A percentile compares a stretch with the other conserved stretches of the same genome.
phyloP scores from a whole-genome alignment of 176 grass and related monocot species.

The Triticum urartu region DNA sequence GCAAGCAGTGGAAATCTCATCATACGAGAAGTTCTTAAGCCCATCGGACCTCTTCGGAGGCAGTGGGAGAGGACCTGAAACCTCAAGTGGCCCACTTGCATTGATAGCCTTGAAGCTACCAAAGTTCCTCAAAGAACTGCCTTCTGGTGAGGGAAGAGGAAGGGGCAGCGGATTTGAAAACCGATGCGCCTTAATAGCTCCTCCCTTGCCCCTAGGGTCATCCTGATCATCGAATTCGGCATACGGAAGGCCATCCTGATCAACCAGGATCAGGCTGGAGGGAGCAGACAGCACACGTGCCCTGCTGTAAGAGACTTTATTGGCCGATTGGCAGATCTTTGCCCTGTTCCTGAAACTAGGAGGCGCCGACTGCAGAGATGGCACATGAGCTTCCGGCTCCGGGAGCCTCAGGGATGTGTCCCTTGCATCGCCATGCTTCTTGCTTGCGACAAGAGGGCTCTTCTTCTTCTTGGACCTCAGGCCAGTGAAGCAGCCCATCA shows the following conservation, averaged over 20 bases:
- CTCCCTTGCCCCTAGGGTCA: slow-evolving; percentile 49
- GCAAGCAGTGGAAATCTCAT: slow-evolving; percentile 71
- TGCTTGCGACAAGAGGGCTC: slow-evolving; percentile 33
- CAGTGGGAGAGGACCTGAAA: slow-evolving; percentile 84
- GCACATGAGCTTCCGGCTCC: slow-evolving; percentile 65
- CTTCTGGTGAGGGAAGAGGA: slow-evolving; percentile 71
- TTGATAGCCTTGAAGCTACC: slow-evolving; percentile 77
- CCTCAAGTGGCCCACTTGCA: slow-evolving; percentile 51
- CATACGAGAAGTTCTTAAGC: slow-evolving; percentile 70
- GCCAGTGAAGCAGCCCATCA: slow-evolving; percentile 92
- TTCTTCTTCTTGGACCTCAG: slow-evolving; percentile 88
- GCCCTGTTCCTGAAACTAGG: slow-evolving; percentile 83
- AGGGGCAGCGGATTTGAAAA: slow-evolving; percentile 88
- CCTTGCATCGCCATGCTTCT: slow-evolving; percentile 37
- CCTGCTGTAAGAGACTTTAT: slow-evolving; percentile 53
- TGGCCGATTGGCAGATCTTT: slow-evolving; percentile 47
- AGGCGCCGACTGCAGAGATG: slow-evolving; percentile 89
- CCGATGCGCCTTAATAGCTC: slow-evolving; percentile 48
- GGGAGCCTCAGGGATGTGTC: slow-evolving; percentile 74
- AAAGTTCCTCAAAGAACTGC: slow-evolving; percentile 53
- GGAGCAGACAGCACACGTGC: slow-evolving; percentile 77
- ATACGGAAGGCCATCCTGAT: slow-evolving; percentile 61
- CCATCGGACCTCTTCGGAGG: slow-evolving; percentile 53
- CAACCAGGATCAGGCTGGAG: slow-evolving; percentile 63
- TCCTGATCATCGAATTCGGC: slow-evolving; percentile 67